Evolutionary conservation across 1,284 basidiomycete species (phyloP), one percentile per base, ranked within the genome.

Genomic region (Moesziomyces sp.): DNA sequence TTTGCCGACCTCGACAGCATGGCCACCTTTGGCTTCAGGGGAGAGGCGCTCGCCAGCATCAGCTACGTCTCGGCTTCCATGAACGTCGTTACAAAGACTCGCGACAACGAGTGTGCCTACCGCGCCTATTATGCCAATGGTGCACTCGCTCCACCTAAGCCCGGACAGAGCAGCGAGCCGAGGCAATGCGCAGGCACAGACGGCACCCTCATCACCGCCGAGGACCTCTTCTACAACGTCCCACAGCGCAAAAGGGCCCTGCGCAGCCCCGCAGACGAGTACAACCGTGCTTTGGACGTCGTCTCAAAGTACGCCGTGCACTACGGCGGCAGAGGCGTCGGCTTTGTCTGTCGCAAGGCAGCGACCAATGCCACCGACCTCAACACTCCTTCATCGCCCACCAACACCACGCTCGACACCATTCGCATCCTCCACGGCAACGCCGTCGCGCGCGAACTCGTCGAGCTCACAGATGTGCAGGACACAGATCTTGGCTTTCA

Each of bases 41-140:
- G 97, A 33, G 97, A 99, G 85, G 97, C 97, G 0, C 87, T 99
- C 23, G 97, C 97, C 0, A 97, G 94, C 42, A 94, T 99, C 66
- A 96, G 94, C 30, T 94, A 97, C 85, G 93, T 97, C 52, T 75
- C 72, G 45, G 91, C 94, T 2, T 92, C 92, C 81, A 87, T 99
- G 68, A 89, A 90, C 19, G 92, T 99, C 10, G 86, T 93, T 14
- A 97, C 94, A 5, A 99, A 98, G 40, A 81, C 80, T 3, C 58
- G 43, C 13, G 52, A 74, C 16, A 70, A 80, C 50, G 55, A 66
- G 10, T 73, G 76, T n/a, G 81, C 81, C 11, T 83, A 79, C 66
- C 72, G 77, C 19, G 81, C 82, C 13, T 76, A 50, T 16, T 83
- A 81, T 49, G 66, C 77, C 26, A 68, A 65, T 13, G 82, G 82